A percentile compares a stretch with the other conserved stretches of the same genome.
Evolutionary conservation across 306 rosid genomes (phyloP).

Genomic region (Rubus parviflorus): DNA sequence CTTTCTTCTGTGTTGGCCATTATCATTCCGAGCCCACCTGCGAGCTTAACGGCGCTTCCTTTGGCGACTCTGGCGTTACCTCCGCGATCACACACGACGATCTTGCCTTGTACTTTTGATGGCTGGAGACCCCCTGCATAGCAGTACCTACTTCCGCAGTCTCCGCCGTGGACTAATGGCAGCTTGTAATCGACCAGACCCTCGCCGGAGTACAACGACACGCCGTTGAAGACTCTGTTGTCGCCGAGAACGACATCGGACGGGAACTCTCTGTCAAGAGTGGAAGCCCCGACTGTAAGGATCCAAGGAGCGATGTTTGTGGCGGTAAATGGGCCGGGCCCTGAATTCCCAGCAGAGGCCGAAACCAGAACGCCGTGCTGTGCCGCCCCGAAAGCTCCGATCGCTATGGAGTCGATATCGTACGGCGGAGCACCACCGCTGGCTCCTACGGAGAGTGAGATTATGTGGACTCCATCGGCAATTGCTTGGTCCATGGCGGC

Average conservation of each 20-base stretch:
- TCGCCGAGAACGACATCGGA: constrained; percentile 74
- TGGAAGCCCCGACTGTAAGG: constrained; percentile 82
- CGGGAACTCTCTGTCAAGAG: constrained; percentile 75
- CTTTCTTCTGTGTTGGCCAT: constrained; percentile 52
- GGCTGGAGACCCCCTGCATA: constrained; percentile 36
- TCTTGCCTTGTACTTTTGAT: constrained; percentile 62
- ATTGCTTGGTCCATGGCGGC: constrained; percentile 95
- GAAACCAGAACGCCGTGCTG: constrained; percentile 72
- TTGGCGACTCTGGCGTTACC: constrained; percentile 83
- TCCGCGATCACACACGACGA: constrained; percentile 88
- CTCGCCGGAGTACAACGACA: constrained; percentile 67
- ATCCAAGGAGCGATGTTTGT: constrained; percentile 94
- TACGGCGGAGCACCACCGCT: constrained; percentile 52
- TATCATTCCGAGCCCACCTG: constrained; percentile 74
- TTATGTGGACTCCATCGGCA: constrained; percentile 67
- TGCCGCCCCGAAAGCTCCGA: constrained; percentile 73
- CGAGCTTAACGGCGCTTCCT: constrained; percentile 72
- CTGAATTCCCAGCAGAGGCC: constrained; percentile 82
- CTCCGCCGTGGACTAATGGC: constrained; percentile 60
- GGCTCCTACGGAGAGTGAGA: constrained; percentile 87
- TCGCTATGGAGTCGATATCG: constrained; percentile 67
- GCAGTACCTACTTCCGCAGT: constrained; percentile 61
- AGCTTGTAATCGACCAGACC: constrained; percentile 45
- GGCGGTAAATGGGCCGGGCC: constrained; percentile 65
- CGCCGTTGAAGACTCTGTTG: constrained; percentile 53